Percentiles rank a stretch among this genome's conserved stretches.
Conservation (phyloP, 2,329 filamentous ascomycete genomes). For the Lachnellula hyalina region DNA sequence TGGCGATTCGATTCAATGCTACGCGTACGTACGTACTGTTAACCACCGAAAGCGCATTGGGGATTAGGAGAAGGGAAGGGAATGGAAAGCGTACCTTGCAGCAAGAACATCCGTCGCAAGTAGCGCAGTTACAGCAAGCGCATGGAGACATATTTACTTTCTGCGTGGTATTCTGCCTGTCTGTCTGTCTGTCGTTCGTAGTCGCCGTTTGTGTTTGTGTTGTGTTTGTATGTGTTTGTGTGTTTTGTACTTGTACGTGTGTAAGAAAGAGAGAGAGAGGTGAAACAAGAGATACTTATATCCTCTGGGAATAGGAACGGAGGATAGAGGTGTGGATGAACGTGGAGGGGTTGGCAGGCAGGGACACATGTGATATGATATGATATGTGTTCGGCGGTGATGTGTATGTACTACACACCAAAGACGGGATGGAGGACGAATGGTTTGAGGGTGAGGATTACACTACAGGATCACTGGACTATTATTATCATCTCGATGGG, state of each 20-base stretch:
- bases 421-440: neutral
- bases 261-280: neutral
- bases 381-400: neutral
- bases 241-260: neutral
- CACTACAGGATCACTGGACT: slow-evolving; percentile 7
- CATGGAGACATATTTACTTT: too few relatives aligned
- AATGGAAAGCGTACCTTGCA: too few relatives aligned
- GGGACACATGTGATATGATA: too few relatives aligned
- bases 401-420: neutral
- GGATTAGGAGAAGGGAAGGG: too few relatives aligned
- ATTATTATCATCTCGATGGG: neutral
- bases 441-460: slow-evolving; percentile 2
- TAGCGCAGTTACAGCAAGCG: too few relatives aligned
- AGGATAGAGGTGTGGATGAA: neutral
- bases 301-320: neutral
- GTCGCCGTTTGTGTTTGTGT: neutral
- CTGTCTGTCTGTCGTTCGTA: neutral
- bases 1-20: too few relatives aligned
- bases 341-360: too few relatives aligned
- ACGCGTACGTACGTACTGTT: too few relatives aligned
- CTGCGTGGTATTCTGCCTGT: neutral
- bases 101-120: too few relatives aligned
- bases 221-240: slow-evolving; percentile 3
- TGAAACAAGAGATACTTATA: slow-evolving; percentile 2
- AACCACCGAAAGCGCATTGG: too few relatives aligned